phyloP scores from a whole-genome alignment of 257 asterid species.

The Forsythia viridissima region DNA sequence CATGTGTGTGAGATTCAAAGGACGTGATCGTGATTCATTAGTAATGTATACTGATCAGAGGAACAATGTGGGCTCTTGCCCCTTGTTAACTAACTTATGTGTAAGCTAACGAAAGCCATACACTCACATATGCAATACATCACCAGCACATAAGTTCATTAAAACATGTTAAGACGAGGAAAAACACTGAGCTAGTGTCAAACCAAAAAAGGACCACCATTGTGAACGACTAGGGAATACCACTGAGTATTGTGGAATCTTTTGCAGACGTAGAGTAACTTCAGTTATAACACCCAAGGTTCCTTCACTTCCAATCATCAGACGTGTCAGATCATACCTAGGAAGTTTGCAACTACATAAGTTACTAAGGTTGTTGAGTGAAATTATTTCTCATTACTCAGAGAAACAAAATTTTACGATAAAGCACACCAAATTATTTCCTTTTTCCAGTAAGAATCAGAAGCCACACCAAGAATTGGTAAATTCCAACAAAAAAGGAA shows the following conservation, averaged over 20 bases:
- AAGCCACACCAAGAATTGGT: background rate
- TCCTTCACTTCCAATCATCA: slow-evolving; percentile 97
- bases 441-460: background rate
- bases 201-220: slow-evolving; percentile 20
- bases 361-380: slow-evolving; percentile 15
- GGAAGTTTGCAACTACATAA: slow-evolving; percentile 25
- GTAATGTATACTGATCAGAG: background rate
- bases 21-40: background rate
- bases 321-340: slow-evolving; percentile 94
- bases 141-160: slow-evolving; percentile 8
- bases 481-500: background rate
- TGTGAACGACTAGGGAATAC: slow-evolving; percentile 41
- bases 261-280: slow-evolving; percentile 93
- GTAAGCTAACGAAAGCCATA: background rate
- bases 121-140: slow-evolving; percentile 2
- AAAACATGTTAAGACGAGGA: slow-evolving; percentile 6
- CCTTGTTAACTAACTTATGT: background rate
- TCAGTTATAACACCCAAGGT: slow-evolving; percentile 95
- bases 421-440: background rate
- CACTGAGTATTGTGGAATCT: slow-evolving; percentile 83
- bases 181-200: background rate
- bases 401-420: background rate
- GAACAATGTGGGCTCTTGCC: background rate
- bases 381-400: slow-evolving; percentile 10
- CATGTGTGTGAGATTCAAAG: background rate